phyloP scores from a whole-genome alignment of 352 stramenopile genomes.

The Thraustochytrium striatum region DNA sequence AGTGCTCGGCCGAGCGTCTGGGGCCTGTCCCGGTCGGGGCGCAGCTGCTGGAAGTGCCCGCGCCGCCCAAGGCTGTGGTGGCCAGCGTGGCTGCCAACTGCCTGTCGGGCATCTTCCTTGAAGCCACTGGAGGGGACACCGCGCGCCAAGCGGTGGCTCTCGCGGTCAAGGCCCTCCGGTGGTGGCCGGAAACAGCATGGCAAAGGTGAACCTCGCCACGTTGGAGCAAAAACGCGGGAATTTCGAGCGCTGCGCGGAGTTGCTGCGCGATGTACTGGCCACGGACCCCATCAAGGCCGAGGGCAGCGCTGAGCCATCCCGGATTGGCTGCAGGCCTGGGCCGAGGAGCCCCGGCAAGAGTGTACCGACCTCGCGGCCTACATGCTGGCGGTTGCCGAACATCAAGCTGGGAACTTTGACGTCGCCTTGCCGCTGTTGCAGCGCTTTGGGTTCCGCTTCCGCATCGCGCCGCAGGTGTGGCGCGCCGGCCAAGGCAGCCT shows the following conservation, averaged over 20 bases:
- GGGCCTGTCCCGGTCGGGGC: no score
- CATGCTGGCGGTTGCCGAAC: constrained; percentile 28
- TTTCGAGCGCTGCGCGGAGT: neutral
- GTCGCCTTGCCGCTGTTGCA: constrained; percentile 4
- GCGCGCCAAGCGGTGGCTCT: neutral
- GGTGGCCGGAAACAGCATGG: neutral
- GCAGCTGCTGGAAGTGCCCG: neutral
- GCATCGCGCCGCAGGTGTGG: constrained; percentile 29
- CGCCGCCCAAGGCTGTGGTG: neutral
- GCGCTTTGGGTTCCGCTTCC: neutral
- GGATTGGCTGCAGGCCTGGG: neutral
- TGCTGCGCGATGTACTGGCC: no score
- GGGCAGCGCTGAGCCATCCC: neutral
- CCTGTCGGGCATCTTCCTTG: no score
- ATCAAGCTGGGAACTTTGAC: constrained; percentile 33
- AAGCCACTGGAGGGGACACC: neutral
- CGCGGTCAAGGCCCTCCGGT: neutral
- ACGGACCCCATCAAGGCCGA: neutral
- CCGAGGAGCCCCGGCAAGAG: neutral
- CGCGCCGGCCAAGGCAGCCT: neutral
- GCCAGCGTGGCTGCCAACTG: neutral
- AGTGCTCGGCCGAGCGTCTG: no score
- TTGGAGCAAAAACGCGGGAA: neutral
- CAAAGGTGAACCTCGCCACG: neutral
- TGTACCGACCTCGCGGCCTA: constrained; percentile 33